Evolutionary conservation across 768 basidiomycete species (phyloP).

Genomic region (Suillus ampliporus): DNA sequence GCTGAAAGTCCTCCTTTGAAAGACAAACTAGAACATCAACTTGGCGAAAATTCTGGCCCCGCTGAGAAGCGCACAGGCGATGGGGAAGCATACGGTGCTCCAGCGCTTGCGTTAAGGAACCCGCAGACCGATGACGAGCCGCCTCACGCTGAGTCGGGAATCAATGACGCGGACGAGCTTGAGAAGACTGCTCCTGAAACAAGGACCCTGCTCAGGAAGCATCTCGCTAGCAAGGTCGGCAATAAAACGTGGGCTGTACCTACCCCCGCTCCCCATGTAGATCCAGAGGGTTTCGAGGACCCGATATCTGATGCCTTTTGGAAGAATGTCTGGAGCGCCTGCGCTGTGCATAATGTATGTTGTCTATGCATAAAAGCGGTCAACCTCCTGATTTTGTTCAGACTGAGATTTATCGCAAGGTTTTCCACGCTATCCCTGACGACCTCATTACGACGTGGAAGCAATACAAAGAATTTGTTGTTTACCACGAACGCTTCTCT

Average conservation of each 20-base stretch:
- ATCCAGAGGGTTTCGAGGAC: slow-evolving; percentile 84
- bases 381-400: slow-evolving; percentile 36
- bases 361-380: not conserved
- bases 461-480: slow-evolving; percentile 86
- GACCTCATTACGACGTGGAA: slow-evolving; percentile 95
- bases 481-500: slow-evolving; percentile 74
- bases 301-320: slow-evolving; percentile 88
- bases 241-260: slow-evolving; percentile 66
- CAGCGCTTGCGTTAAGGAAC: slow-evolving; percentile 54
- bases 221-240: slow-evolving; percentile 55
- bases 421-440: slow-evolving; percentile 93
- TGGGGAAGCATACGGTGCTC: slow-evolving; percentile 56
- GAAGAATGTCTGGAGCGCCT: slow-evolving; percentile 88
- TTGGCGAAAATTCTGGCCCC: slow-evolving; percentile 19
- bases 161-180: slow-evolving; percentile 50
- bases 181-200: slow-evolving; percentile 56
- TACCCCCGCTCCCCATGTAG: slow-evolving; percentile 71
- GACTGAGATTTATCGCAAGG: slow-evolving; percentile 96
- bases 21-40: slow-evolving; percentile 31
- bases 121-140: slow-evolving; percentile 50
- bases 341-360: slow-evolving; percentile 87
- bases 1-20: slow-evolving; percentile 29
- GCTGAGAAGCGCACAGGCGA: slow-evolving; percentile 45
- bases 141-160: slow-evolving; percentile 50
- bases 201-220: slow-evolving; percentile 58